phyloP scores from a whole-genome alignment of 2,329 filamentous ascomycete species.

The Xylariaceae sp. region DNA sequence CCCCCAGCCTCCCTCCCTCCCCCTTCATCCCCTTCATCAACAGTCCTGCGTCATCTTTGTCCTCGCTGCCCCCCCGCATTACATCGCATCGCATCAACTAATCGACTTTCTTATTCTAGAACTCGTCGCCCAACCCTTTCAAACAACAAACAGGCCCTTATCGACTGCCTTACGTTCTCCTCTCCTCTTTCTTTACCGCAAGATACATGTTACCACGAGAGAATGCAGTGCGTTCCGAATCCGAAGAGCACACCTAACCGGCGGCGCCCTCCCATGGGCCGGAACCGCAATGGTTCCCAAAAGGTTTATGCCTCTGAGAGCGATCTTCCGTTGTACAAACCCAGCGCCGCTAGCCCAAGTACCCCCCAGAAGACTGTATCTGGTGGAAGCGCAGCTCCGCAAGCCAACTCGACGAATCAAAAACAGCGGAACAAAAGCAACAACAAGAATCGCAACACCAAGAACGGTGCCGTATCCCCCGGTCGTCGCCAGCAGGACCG shows the following conservation, averaged over 20 bases:
- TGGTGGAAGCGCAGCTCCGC: conserved; percentile 43
- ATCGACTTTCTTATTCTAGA: not conserved
- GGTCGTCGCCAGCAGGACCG: conserved; percentile 49
- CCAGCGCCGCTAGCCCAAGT: conserved; percentile 40
- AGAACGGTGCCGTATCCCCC: conserved; percentile 50
- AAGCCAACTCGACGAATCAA: conserved; percentile 39
- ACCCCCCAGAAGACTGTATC: conserved; percentile 56
- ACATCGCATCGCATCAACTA: conserved; percentile 9
- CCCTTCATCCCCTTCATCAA: not conserved
- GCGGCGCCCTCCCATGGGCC: conserved; percentile 48
- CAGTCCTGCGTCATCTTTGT: conserved; percentile 28
- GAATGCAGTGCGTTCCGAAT: conserved; percentile 45
- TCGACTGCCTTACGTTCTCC: conserved; percentile 12
- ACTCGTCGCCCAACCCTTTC: not conserved
- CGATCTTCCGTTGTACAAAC: conserved; percentile 51
- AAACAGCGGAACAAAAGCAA: conserved; percentile 39
- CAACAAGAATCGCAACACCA: conserved; percentile 37
- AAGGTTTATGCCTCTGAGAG: conserved; percentile 68
- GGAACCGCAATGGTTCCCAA: conserved; percentile 48
- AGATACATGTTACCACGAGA: conserved; percentile 37
- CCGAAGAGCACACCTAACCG: conserved; percentile 48
- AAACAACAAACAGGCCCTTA: conserved; percentile 10
- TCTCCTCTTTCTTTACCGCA: conserved; percentile 11
- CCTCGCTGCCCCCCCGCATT: conserved; percentile 9
- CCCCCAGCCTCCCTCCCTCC: conserved; percentile 5